Evolutionary conservation across 1,284 basidiomycete species (phyloP), one percentile per base, ranked within the genome.

Genomic region (Trametes hirsuta): DNA sequence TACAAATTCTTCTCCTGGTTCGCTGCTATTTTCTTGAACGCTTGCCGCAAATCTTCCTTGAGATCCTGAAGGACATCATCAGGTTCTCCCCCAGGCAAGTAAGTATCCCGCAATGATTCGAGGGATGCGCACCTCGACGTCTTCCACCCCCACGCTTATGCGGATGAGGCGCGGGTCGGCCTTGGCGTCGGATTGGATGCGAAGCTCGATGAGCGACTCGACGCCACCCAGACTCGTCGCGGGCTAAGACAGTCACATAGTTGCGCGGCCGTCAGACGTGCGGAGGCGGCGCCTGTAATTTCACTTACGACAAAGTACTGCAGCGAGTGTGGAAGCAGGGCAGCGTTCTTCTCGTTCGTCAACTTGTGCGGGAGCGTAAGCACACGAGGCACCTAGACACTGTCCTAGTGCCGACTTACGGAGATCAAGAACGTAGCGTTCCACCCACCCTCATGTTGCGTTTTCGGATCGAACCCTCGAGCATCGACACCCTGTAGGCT

Each of bases 201-300:
- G 84, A 59, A 94, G 90, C 74, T 97, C 95, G 40, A 90, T 85
- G 46, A 96, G 80, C 12, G 90, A 92, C 74, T 97, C 95, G 3
- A 96, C 93, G n/a, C 94, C 92, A 18, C 95, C 95, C 6, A 97
- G 81, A 64, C 91, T 94, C 3, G 95, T 97, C 4, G 95, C 95
- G 55, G 91, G 84, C 90, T 95, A 69, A 15, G 18, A 18, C 18
- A 18, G 18, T 18, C 18, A 18, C 18, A 48, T 59, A 49, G 15
- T 5, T 22, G 22, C 25, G 1, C 2, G 18, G n/a, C 22, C 14
- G 37, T 50, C 30, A 47, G 50, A 6, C 8, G 2, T 15, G 6
- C 8, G 6, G 12, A 18, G 18, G 18, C 18, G 18, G 18, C 18
- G 18, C 18, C 18, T 8, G 30, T 5, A 8, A 18, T 18, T 18